phyloP scores from a whole-genome alignment of 2,329 filamentous ascomycete species.

The Talaromyces rugulosus region DNA sequence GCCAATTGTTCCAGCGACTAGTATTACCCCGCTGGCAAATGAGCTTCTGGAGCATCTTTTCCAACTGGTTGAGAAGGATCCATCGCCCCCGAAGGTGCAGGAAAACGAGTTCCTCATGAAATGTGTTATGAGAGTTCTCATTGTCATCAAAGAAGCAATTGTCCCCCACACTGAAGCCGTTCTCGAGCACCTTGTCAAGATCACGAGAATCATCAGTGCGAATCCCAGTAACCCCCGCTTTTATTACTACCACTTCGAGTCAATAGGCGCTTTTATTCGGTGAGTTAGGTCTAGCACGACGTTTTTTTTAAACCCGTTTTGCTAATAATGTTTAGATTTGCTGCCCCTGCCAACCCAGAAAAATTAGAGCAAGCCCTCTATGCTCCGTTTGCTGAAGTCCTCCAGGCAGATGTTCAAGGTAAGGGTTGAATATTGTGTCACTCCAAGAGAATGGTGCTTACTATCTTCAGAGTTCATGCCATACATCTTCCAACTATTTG shows the following conservation, averaged over 20 bases:
- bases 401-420: conserved; percentile 79
- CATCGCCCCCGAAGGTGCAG: conserved; percentile 84
- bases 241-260: conserved; percentile 98
- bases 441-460: conserved; percentile 25
- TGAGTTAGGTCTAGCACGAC: conserved; percentile 27
- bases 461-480: conserved; percentile 73
- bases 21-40: conserved; percentile 77
- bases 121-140: conserved; percentile 94
- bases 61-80: conserved; percentile 80
- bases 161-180: conserved; percentile 70
- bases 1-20: conserved; percentile 72
- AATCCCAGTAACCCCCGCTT: conserved; percentile 98
- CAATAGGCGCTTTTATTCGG: conserved; percentile 80
- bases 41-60: conserved; percentile 88
- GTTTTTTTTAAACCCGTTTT: conserved; percentile 2
- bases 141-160: conserved; percentile 84
- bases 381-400: conserved; percentile 73
- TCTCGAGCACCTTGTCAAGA: conserved; percentile 78
- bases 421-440: conserved; percentile 21
- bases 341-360: conserved; percentile 62
- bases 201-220: conserved; percentile 85
- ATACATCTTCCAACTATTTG: conserved; percentile 93
- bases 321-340: conserved; percentile 46
- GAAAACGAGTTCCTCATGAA: conserved; percentile 99
- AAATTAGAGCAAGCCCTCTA: conserved; percentile 79